These are phyloP conservation scores for Trichophaea hybrida DNA, from an alignment of 2,329 filamentous ascomycete genomes.

Conservation along the genomic window DNA sequence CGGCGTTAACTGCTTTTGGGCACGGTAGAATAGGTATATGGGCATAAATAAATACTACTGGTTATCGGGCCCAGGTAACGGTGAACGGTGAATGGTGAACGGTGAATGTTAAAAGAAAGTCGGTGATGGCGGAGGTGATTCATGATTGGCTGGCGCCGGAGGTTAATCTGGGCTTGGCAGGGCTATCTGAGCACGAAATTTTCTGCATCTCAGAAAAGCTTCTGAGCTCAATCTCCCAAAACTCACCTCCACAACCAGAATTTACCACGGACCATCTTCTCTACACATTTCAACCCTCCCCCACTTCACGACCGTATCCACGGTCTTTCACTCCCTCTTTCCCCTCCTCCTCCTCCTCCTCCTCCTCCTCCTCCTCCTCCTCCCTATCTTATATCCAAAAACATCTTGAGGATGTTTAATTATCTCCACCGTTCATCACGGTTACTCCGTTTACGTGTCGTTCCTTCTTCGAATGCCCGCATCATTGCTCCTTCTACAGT, in stretches of 20 bases:
- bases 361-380: neutral
- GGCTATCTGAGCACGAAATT: too few relatives aligned
- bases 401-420: conserved; percentile 14
- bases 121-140: too few relatives aligned
- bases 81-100: too few relatives aligned
- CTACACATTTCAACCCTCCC: neutral
- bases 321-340: conserved; percentile 1
- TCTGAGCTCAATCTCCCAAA: neutral
- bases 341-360: neutral
- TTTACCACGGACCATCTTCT: neutral
- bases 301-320: conserved; percentile 2
- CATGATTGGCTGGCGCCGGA: too few relatives aligned
- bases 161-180: too few relatives aligned
- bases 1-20: neutral
- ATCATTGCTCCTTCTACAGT: conserved; percentile 9
- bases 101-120: too few relatives aligned
- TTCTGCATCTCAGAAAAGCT: neutral
- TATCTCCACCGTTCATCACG: conserved; percentile 13
- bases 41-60: too few relatives aligned
- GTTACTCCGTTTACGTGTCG: neutral
- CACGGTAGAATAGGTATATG: too few relatives aligned
- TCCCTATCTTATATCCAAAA: neutral
- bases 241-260: neutral
- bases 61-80: too few relatives aligned
- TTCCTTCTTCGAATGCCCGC: conserved; percentile 9